Percentiles rank a stretch among this genome's conserved stretches.
phyloP scores from a whole-genome alignment of 306 rosid genomes.

The Morella rubra region DNA sequence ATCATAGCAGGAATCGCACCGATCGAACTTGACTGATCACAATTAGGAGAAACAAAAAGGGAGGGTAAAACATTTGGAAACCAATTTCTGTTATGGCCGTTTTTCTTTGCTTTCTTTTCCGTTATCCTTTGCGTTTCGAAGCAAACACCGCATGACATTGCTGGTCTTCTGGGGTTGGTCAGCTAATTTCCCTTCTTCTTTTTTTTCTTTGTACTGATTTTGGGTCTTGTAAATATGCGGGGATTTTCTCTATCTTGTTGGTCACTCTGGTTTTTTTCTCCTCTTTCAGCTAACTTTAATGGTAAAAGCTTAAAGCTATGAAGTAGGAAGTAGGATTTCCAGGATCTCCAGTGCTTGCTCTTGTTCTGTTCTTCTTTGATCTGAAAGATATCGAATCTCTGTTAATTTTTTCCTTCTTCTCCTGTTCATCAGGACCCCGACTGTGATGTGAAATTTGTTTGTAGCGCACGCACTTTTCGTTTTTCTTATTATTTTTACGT shows the following conservation, averaged over 20 bases:
- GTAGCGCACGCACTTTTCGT: slow-evolving; percentile 15
- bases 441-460: background rate
- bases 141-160: slow-evolving; percentile 39
- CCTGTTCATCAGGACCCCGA: background rate
- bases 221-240: slow-evolving; percentile 52
- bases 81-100: background rate
- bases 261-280: no score
- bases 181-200: background rate
- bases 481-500: no score
- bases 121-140: slow-evolving; percentile 15
- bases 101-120: background rate
- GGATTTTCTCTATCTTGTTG: slow-evolving; percentile 12
- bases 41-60: background rate
- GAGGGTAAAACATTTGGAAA: slow-evolving; percentile 25
- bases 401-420: background rate
- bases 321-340: background rate
- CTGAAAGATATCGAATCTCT: slow-evolving; percentile 40
- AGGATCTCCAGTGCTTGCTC: background rate
- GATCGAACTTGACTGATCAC: slow-evolving; percentile 45
- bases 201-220: slow-evolving; percentile 11
- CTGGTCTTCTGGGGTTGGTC: slow-evolving; percentile 19
- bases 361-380: slow-evolving; percentile 13
- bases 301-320: background rate
- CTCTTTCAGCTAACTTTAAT: slow-evolving; percentile 5
- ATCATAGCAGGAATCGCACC: slow-evolving; percentile 39